Evolutionary conservation across 495 filamentous ascomycete genomes (phyloP), one percentile per base, ranked within the genome.

Genomic region (Aspergillus steynii): DNA sequence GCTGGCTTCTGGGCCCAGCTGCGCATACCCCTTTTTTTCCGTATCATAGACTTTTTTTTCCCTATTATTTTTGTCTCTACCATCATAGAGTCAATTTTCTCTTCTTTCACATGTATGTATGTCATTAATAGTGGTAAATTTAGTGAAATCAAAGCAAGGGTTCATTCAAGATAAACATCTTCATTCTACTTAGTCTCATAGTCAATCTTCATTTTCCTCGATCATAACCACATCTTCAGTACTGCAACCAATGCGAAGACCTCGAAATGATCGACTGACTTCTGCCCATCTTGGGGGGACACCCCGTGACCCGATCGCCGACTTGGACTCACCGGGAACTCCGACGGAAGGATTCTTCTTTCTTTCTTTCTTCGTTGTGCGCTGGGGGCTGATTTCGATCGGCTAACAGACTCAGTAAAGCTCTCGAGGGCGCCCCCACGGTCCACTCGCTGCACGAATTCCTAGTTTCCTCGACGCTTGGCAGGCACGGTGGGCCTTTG

Each of bases 51-150:
- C 72, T 76, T 77, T 73, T 66, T 62, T 74, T 69, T 73, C 67
- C 71, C 74, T 72, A 67, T 71, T 68, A 68, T 60, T 59, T 61
- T 64, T 69, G 47, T 61, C 63, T 67, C 60, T 70, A 65, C 62
- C 61, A 68, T 64, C 61, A 69, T 77, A 75, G 74, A 76, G 73
- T 72, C 68, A 71, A 73, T 72, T 68, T 75, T 75, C 67, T 65
- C 65, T 66, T 74, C 73, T 68, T 75, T 72, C 74, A 74, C 73
- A 74, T 76, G 76, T 79, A 77, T 79, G 76, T 79, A 79, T 79
- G 76, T 73, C 70, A 73, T 77, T 77, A 79, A 77, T 79, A 79
- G 76, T 79, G 76, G 75, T 77, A 77, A 70, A 73, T 71, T 74
- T 42, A 42, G 37, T 42, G 37, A 42, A 70, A 73, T 70, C 71